Percentiles rank a stretch among this genome's conserved stretches.
These are phyloP conservation scores for Curvularia spicifera DNA, from an alignment of 2,329 filamentous ascomycete genomes.

Conservation along the genomic window DNA sequence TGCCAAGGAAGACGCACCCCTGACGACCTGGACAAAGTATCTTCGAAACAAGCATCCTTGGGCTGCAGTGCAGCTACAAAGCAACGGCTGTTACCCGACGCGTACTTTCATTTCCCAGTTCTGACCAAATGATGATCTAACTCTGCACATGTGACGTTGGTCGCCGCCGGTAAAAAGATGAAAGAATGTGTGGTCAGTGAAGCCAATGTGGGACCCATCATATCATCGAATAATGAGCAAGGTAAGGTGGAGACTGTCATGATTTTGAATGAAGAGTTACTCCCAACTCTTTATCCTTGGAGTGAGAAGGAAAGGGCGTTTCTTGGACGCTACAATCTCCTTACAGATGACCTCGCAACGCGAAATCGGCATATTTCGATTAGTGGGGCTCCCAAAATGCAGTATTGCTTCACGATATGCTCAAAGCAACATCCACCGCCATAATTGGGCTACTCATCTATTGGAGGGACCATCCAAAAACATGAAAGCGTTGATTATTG, in stretches of 20 bases:
- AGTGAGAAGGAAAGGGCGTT: neutral
- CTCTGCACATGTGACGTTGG: conserved; percentile 8
- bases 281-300: neutral
- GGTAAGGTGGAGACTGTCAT: neutral
- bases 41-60: conserved; percentile 3
- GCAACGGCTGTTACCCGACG: neutral
- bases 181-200: conserved; percentile 6
- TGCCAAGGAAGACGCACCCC: conserved; percentile 13
- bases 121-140: neutral
- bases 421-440: neutral
- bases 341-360: conserved; percentile 13
- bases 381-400: conserved; percentile 1
- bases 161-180: conserved; percentile 2
- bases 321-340: neutral
- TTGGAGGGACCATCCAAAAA: conserved; percentile 14
- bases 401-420: conserved; percentile 2
- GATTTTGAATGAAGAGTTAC: neutral
- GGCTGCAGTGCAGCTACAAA: neutral
- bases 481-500: conserved; percentile 5
- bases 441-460: conserved; percentile 12
- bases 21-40: neutral
- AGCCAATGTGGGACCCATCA: conserved; percentile 11
- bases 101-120: neutral
- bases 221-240: conserved; percentile 16
- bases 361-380: conserved; percentile 3